These are phyloP conservation scores for Mrakia hoshinonis DNA, from an alignment of 768 basidiomycete genomes.

Conservation along the genomic window DNA sequence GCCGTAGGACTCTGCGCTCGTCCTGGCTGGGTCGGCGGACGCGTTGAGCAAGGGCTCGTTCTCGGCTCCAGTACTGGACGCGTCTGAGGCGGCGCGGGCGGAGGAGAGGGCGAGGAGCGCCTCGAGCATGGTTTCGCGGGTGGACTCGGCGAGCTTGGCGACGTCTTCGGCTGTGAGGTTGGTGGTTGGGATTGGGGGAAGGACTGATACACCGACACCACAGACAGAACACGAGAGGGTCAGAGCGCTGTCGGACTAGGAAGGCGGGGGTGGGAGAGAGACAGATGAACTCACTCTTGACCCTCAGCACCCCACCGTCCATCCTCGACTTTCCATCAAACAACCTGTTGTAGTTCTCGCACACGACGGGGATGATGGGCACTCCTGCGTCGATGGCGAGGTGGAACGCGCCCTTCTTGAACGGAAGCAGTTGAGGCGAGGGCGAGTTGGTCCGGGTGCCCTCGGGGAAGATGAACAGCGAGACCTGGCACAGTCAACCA, in stretches of 20 bases:
- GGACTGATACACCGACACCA: slow-evolving; percentile 49
- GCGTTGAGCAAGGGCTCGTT: too few species aligned
- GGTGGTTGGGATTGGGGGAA: slow-evolving; percentile 75
- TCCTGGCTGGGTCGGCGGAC: too few species aligned
- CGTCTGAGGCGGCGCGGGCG: slow-evolving; percentile 8
- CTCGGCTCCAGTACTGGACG: background rate
- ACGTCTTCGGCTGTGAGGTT: slow-evolving; percentile 63
- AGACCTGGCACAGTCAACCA: slow-evolving; percentile 46
- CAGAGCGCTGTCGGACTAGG: too few species aligned
- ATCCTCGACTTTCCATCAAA: slow-evolving; percentile 67
- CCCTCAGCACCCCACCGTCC: slow-evolving; percentile 62
- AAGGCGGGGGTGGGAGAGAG: background rate
- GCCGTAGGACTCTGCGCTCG: too few species aligned
- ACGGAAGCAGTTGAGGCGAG: slow-evolving; percentile 61
- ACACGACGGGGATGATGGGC: slow-evolving; percentile 83
- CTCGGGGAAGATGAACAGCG: slow-evolving; percentile 93
- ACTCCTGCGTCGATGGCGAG: slow-evolving; percentile 82
- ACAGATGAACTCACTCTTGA: slow-evolving; percentile 58
- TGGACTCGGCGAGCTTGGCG: slow-evolving; percentile 53
- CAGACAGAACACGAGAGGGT: background rate
- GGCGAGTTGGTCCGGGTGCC: slow-evolving; percentile 74
- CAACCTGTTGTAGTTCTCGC: slow-evolving; percentile 84
- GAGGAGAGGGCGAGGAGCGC: slow-evolving; percentile 72
- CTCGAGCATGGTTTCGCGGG: slow-evolving; percentile 70
- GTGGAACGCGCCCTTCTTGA: slow-evolving; percentile 99